A percentile compares a stretch with the other conserved stretches of the same genome.
These are phyloP conservation scores for Allomyces macrogynus DNA, from an alignment of 192 early-diverging fungal species.

Conservation along the genomic window DNA sequence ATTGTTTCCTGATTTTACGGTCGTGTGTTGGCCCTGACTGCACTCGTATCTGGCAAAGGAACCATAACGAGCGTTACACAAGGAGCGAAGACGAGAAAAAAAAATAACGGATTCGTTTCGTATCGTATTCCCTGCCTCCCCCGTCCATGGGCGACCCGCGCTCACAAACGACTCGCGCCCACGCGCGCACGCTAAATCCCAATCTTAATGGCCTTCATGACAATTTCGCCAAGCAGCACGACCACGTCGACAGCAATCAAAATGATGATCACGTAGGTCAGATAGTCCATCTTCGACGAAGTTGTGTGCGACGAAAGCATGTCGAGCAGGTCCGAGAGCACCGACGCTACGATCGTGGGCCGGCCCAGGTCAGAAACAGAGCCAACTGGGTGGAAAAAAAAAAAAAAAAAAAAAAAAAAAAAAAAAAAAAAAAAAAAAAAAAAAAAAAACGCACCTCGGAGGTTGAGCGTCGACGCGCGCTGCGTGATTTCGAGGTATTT, in stretches of 20 bases:
- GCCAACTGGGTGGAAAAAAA: too few relatives aligned
- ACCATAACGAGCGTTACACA: too few relatives aligned
- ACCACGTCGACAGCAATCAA: conserved; percentile 36
- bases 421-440: not conserved
- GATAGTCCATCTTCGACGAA: conserved; percentile 62
- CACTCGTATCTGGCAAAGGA: too few relatives aligned
- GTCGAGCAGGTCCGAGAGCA: conserved; percentile 50
- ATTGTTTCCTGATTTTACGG: too few relatives aligned
- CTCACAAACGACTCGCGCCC: too few relatives aligned
- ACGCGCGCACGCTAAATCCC: too few relatives aligned
- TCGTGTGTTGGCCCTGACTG: too few relatives aligned
- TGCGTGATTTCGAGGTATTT: conserved; percentile 65
- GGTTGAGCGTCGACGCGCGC: conserved; percentile 77
- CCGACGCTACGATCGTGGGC: conserved; percentile 1
- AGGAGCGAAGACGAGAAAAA: not conserved
- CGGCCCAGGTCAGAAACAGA: too few relatives aligned
- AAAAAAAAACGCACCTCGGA: conserved; percentile 25
- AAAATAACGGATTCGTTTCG: not conserved
- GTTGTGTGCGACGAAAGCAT: conserved; percentile 90
- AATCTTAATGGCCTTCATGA: not conserved
- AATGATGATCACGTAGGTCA: conserved; percentile 88
- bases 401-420: too few relatives aligned
- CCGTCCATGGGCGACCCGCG: too few relatives aligned
- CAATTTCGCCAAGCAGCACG: not conserved
- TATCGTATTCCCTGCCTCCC: not conserved